Conservation (phyloP, 2,329 filamentous ascomycete genomes). For the Diplodia seriata region DNA sequence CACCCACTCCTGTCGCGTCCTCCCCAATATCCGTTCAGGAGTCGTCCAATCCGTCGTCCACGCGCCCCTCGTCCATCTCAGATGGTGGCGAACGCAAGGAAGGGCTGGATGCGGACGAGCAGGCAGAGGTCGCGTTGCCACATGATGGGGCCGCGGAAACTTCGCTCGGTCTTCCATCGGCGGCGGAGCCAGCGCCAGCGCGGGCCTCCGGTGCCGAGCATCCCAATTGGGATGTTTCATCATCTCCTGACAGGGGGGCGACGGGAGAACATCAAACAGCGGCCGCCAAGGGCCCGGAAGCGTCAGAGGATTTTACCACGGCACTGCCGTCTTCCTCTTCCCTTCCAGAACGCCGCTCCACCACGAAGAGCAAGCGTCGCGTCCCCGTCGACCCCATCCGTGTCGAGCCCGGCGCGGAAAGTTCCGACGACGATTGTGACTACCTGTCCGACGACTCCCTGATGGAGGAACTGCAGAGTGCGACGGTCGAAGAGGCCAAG, state of each 20-base stretch:
- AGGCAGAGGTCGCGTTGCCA: constrained; percentile 31
- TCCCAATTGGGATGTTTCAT: constrained; percentile 31
- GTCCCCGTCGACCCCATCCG: constrained; percentile 30
- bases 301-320: constrained; percentile 30
- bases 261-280: constrained; percentile 33
- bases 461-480: constrained; percentile 84
- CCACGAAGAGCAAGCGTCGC: constrained; percentile 30
- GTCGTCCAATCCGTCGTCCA: constrained; percentile 47
- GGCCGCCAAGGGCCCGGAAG: constrained; percentile 25
- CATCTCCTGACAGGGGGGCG: constrained; percentile 32
- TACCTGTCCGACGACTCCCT: constrained; percentile 78
- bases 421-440: constrained; percentile 46
- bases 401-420: constrained; percentile 30
- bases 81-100: constrained; percentile 43
- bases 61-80: constrained; percentile 49
- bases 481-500: constrained; percentile 82
- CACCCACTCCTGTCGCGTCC: constrained; percentile 43
- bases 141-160: constrained; percentile 15
- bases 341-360: constrained; percentile 31
- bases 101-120: constrained; percentile 36
- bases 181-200: constrained; percentile 20
- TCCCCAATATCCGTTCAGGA: constrained; percentile 49
- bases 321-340: constrained; percentile 28
- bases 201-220: constrained; percentile 29
- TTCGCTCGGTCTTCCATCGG: constrained; percentile 32